Conservation (phyloP, 1,284 basidiomycete species). For the Exobasidium cylindrosporum region DNA sequence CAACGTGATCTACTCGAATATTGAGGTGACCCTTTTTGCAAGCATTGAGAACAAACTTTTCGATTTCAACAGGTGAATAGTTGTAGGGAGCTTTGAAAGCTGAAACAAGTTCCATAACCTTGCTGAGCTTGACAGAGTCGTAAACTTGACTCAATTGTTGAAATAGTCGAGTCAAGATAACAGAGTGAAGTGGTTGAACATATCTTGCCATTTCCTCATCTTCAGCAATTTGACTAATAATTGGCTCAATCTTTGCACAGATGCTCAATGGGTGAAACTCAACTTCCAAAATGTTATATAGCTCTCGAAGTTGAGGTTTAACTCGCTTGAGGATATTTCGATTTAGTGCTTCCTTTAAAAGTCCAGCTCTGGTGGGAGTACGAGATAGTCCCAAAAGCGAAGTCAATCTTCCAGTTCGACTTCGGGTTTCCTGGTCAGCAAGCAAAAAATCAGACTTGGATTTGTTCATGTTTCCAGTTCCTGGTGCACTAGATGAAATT, state of each 20-base stretch:
- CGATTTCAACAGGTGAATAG: conserved; percentile 55
- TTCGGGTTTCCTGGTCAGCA: conserved; percentile 59
- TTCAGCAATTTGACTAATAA: conserved; percentile 62
- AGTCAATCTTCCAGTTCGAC: conserved; percentile 72
- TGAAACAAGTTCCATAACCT: conserved; percentile 52
- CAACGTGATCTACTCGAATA: conserved; percentile 85
- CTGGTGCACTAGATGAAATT: conserved; percentile 61
- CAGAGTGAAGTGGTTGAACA: conserved; percentile 83
- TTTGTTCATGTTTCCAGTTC: conserved; percentile 62
- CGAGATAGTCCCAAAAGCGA: conserved; percentile 80
- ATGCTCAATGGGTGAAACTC: conserved; percentile 93
- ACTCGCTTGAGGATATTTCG: conserved; percentile 79
- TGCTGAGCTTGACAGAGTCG: conserved; percentile 69
- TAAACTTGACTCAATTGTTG: conserved; percentile 93
- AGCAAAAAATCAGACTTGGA: conserved; percentile 63
- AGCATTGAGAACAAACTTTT: conserved; percentile 80
- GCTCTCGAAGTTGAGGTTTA: conserved; percentile 72
- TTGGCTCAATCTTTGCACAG: conserved; percentile 75
- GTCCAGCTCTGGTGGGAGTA: conserved; percentile 78
- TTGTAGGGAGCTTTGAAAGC: conserved; percentile 51
- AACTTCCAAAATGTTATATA: conserved; percentile 88
- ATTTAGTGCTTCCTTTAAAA: conserved; percentile 63
- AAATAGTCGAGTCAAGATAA: conserved; percentile 88
- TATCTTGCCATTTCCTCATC: conserved; percentile 61
- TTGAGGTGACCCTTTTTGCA: conserved; percentile 82